Base-by-base conservation (phyloP, 768 basidiomycete species). In the Mycena rosella region DNA sequence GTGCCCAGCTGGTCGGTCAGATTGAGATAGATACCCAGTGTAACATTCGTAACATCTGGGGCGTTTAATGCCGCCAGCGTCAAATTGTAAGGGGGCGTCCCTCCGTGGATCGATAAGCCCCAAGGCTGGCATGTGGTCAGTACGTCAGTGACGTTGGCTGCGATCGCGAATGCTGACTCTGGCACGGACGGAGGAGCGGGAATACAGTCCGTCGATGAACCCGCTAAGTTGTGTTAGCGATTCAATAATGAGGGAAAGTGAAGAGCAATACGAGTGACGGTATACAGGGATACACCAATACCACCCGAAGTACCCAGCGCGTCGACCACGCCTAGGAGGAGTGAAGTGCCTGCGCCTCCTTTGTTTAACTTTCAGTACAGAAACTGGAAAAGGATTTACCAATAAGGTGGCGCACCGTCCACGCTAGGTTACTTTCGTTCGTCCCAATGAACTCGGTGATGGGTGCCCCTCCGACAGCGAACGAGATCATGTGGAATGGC, bases 101-200 rank as follows among this genome's bases (percentile, higher is more conserved):
- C 85, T 10, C 84, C 85, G 13, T 73, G 79, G 52, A 87, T 78
- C 4, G 74, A 77, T 5, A 86, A 64, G 7, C 83, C 81, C 85
- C 85, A 86, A 7, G 82, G 82, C 32, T 83, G 73, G 67, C 86
- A 88, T n/a, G 85, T 84, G 44, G 76, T 61, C 2, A 86, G 59
- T 0, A 57, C 63, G 18, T 56, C 61, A 15, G 67, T 69, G n/a
- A 67, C 70, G 0, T 84, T 83, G 51, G 82, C 75, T 71, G 85
- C 84, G 9, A 83, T 67, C 2, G 61, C 61, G 22, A 81, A 69
- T n/a, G n/a, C n/a, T n/a, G n/a, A n/a, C 11, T 71, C 71, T 18
- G 77, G 70, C 24, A 70, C 59, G 13, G 67, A 58, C 15, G 67
- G 13, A 2, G 58, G 42, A 45, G 68, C 44, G 17, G 59, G 69